A percentile compares a stretch with the other conserved stretches of the same genome.
Conservation (phyloP, 2,329 filamentous ascomycete genomes). For the Neoascochyta sp. region DNA sequence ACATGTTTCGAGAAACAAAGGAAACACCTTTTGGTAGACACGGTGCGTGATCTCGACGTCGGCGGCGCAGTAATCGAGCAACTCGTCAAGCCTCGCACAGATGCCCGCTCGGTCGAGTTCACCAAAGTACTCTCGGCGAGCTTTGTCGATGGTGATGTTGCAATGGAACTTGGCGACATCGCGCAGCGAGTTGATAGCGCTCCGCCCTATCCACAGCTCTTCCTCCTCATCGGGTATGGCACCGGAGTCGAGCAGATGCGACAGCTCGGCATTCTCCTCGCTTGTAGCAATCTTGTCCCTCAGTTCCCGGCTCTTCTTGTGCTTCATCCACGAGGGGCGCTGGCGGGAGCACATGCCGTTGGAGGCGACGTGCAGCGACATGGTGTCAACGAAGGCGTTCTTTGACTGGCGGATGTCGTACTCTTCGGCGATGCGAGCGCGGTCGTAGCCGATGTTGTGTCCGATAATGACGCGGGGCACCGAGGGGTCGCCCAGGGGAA, state of each 20-base stretch:
- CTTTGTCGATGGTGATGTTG: slow-evolving; percentile 86
- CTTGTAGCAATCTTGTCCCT: slow-evolving; percentile 73
- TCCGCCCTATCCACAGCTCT: slow-evolving; percentile 91
- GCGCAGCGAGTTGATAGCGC: slow-evolving; percentile 88
- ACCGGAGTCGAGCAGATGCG: slow-evolving; percentile 64
- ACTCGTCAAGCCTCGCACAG: slow-evolving; percentile 67
- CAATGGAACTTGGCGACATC: slow-evolving; percentile 98
- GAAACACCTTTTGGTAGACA: slow-evolving; percentile 92
- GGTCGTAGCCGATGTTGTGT: slow-evolving; percentile 94
- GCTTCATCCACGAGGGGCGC: slow-evolving; percentile 94
- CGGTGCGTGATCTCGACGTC: slow-evolving; percentile 91
- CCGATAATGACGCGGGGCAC: slow-evolving; percentile 77
- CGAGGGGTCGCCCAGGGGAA: slow-evolving; percentile 76
- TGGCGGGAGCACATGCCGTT: slow-evolving; percentile 99
- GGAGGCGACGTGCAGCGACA: slow-evolving; percentile 95
- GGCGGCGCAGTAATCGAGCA: slow-evolving; percentile 90
- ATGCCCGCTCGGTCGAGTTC: slow-evolving; percentile 72
- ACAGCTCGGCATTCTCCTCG: slow-evolving; percentile 67
- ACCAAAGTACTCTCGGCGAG: slow-evolving; percentile 79
- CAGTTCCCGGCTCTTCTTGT: slow-evolving; percentile 83
- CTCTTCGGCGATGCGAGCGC: slow-evolving; percentile 83
- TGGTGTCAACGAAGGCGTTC: slow-evolving; percentile 90
- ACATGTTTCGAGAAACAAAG: slow-evolving; percentile 81
- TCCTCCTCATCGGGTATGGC: slow-evolving; percentile 77
- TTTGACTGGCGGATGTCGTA: slow-evolving; percentile 78